These are phyloP conservation scores for Quambalaria eucalypti DNA, from an alignment of 1,284 basidiomycete species.

Conservation along the genomic window DNA sequence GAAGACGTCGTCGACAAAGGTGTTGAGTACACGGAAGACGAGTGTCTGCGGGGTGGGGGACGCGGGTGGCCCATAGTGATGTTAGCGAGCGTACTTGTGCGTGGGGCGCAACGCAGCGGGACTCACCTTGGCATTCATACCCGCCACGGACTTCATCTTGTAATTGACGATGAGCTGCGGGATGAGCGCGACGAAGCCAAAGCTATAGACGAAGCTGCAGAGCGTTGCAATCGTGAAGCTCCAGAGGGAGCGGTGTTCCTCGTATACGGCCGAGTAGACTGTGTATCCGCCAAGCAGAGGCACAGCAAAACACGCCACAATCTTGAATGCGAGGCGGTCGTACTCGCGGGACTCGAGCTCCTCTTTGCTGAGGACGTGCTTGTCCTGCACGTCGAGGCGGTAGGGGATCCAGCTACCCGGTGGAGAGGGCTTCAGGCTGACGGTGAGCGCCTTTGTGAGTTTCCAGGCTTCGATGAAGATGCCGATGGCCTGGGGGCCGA, in stretches of 20 bases:
- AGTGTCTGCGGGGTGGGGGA: no score
- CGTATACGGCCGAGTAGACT: constrained; percentile 60
- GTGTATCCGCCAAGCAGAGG: constrained; percentile 79
- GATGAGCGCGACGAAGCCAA: constrained; percentile 72
- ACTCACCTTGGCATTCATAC: constrained; percentile 96
- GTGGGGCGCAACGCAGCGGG: no score
- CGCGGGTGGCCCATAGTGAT: no score
- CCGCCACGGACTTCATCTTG: constrained; percentile 72
- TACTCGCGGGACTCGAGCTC: constrained; percentile 95
- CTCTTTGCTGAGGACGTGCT: constrained; percentile 83
- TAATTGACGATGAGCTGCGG: constrained; percentile 58
- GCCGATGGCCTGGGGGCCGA: constrained; percentile 67
- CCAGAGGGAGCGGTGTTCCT: constrained; percentile 84
- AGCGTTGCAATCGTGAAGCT: constrained; percentile 75
- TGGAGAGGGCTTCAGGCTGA: constrained; percentile 58
- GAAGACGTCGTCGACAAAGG: constrained; percentile 71
- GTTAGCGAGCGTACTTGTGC: no score
- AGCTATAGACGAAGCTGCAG: constrained; percentile 85
- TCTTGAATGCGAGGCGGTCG: constrained; percentile 77
- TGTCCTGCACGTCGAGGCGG: constrained; percentile 71
- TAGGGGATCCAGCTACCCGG: constrained; percentile 64
- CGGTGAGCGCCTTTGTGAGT: constrained; percentile 66
- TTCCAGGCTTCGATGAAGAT: constrained; percentile 94
- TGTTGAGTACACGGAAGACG: constrained; percentile 84
- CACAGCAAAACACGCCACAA: constrained; percentile 75